Evolutionary conservation across 257 asterid species (phyloP).

Genomic region (Petunia axillaris): DNA sequence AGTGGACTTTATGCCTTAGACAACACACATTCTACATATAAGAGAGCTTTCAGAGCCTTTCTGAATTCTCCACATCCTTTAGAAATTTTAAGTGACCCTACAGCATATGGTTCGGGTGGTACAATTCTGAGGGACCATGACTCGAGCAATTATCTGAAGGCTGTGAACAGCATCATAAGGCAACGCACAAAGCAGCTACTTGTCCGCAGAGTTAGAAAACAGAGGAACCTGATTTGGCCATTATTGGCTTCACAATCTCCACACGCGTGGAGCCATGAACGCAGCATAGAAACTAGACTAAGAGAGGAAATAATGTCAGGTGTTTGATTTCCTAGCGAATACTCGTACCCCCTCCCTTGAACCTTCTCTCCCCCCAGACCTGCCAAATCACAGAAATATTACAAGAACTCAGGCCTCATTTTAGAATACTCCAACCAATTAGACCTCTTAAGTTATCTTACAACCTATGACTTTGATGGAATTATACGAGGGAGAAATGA

Average conservation of each 20-base stretch:
- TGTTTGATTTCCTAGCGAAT: slow-evolving; percentile 35
- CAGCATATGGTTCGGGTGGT: slow-evolving; percentile 84
- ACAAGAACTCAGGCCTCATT: background rate
- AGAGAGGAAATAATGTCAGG: slow-evolving; percentile 47
- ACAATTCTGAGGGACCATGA: slow-evolving; percentile 85
- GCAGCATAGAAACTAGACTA: slow-evolving; percentile 34
- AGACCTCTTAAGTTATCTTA: background rate
- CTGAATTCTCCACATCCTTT: slow-evolving; percentile 85
- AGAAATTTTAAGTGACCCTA: slow-evolving; percentile 77
- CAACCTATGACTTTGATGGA: background rate
- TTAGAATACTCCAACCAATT: background rate
- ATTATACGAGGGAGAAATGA: slow-evolving; percentile 14
- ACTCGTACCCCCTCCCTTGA: background rate
- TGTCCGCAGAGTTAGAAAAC: slow-evolving; percentile 47
- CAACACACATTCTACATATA: slow-evolving; percentile 36
- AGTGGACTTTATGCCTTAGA: slow-evolving; percentile 57
- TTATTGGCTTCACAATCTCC: slow-evolving; percentile 68
- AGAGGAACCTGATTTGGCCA: slow-evolving; percentile 75
- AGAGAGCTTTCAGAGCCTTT: slow-evolving; percentile 61
- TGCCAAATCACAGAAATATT: slow-evolving; percentile 4
- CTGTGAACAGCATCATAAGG: slow-evolving; percentile 57
- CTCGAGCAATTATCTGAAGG: slow-evolving; percentile 82
- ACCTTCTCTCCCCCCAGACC: background rate
- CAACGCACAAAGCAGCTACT: slow-evolving; percentile 49
- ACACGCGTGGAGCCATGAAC: slow-evolving; percentile 68